Evolutionary conservation across 108 stramenopile genomes (phyloP).

Genomic region (Nitzschia palea): DNA sequence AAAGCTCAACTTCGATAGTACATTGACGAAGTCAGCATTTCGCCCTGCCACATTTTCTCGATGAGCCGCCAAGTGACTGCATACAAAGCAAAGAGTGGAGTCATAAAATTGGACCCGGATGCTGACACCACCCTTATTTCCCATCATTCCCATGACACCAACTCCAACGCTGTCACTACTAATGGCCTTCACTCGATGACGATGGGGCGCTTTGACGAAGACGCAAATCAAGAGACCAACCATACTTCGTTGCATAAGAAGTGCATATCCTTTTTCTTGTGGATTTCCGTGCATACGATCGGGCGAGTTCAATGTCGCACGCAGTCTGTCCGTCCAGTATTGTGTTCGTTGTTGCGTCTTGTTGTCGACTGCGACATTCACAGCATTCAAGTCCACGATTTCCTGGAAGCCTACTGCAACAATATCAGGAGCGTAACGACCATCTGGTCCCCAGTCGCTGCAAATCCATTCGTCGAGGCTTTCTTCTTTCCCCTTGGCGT

Average conservation of each 20-base stretch:
- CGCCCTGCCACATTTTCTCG: constrained; percentile 95
- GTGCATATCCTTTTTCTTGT: constrained; percentile 47
- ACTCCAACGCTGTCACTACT: constrained; percentile 82
- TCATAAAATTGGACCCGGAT: constrained; percentile 90
- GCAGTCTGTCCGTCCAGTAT: constrained; percentile 86
- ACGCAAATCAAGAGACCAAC: constrained; percentile 95
- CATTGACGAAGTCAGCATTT: constrained; percentile 92
- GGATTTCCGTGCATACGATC: constrained; percentile 60
- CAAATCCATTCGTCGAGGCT: constrained; percentile 84
- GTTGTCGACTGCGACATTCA: constrained; percentile 96
- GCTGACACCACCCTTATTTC: constrained; percentile 97
- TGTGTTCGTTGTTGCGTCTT: constrained; percentile 87
- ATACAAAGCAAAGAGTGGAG: constrained; percentile 93
- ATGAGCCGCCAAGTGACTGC: constrained; percentile 96
- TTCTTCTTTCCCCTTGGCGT: constrained; percentile 94
- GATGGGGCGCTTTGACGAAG: constrained; percentile 82
- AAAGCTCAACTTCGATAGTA: constrained; percentile 80
- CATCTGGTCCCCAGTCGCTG: constrained; percentile 71
- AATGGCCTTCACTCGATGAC: constrained; percentile 64
- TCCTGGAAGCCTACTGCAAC: constrained; percentile 97
- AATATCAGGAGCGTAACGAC: constrained; percentile 70
- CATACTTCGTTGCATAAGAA: constrained; percentile 72
- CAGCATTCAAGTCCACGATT: constrained; percentile 99
- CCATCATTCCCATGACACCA: constrained; percentile 99
- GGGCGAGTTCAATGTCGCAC: constrained; percentile 65